Evolutionary conservation across 2,329 filamentous ascomycete species (phyloP), one percentile per base, ranked within the genome.

Genomic region (Aspergillus felis): DNA sequence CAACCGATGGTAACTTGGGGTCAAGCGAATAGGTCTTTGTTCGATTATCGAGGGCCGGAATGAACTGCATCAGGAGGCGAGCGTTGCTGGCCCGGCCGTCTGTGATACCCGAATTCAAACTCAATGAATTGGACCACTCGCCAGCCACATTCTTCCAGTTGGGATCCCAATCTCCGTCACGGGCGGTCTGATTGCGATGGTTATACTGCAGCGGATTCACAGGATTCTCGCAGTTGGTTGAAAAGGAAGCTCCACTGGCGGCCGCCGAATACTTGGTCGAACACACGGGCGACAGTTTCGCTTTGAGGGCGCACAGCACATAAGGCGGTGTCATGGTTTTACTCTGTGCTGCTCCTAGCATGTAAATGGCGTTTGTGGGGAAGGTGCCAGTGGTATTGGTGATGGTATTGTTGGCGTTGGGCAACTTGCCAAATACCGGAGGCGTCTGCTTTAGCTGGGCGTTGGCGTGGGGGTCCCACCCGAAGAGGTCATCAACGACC

Each of bases 401-500:
- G 5, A 91, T 71, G 0, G 89, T 88, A 68, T 93, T 92, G 73
- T 81, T 88, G 5, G 81, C 73, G 1, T 75, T 70, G 0, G 90
- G 90, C 27, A 78, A 70, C 51, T 74, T 81, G 2, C 79, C 72
- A 61, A 84, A 87, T 5, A 82, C 78, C 0, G 82, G 86, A 6
- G 83, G 82, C 0, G 75, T 72, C 42, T 85, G 77, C 0, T 68
- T 59, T 32, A 29, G 0, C 3, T 4, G 9, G 9, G 28, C 28
- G 3, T 29, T 12, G 28, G 28, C 28, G 10, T 79, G 71, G 1
- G 77, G 65, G 0, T 85, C 85, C 84, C 88, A 92, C 9, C 78
- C 78, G 64, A 93, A 93, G 1, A 92, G 74, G 2, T 89, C 82
- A 64, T 92, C 88, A 0, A 91, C 83, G 0, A 76, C 80, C 0